Base-by-base conservation (phyloP, 306 rosid species). In the Gillenia trifoliata region DNA sequence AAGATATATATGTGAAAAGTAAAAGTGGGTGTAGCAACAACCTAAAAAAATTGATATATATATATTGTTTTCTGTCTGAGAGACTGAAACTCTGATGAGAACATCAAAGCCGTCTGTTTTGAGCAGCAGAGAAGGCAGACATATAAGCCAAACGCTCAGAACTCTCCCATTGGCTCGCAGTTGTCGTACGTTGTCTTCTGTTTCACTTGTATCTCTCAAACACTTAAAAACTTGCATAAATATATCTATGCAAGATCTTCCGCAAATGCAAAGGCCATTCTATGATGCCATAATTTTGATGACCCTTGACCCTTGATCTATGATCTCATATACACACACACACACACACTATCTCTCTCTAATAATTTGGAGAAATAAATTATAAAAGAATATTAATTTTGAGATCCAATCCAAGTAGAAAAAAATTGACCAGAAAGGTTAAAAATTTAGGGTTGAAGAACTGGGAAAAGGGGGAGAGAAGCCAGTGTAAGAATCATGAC, bases 71-170 rank as follows among this genome's bases (percentile, higher is more conserved):
- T 87, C 84, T 89, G 78, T 65, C 50, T 4, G 7, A 45, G 1
- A 45, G 68, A 73, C 83, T 81, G 74, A 77, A 78, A 79, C 77
- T 73, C 84, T 77, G 75, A 76, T 77, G 77, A 70, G 87, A 66
- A 74, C 82, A 83, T 85, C 91, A 74, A 68, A 87, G 87, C 92
- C 88, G 91, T 88, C 90, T 88, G 71, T 72, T 86, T 83, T 83
- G 19, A 6, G 60, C 60, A 81, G 68, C 82, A 69, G 56, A 55
- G 33, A 17, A 73, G 66, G 78, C 80, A 83, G 78, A 49, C 83
- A 74, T 84, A 77, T 82, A 81, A 83, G 88, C 88, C 86, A 89
- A 88, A 71, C 41, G 73, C 82, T 87, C 80, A 83, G 83, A 86
- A 79, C 88, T 50, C 86, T 80, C 85, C 84, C 83, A 88, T 84